Conservation (phyloP, 768 basidiomycete species). For the Podaxis rugospora region DNA sequence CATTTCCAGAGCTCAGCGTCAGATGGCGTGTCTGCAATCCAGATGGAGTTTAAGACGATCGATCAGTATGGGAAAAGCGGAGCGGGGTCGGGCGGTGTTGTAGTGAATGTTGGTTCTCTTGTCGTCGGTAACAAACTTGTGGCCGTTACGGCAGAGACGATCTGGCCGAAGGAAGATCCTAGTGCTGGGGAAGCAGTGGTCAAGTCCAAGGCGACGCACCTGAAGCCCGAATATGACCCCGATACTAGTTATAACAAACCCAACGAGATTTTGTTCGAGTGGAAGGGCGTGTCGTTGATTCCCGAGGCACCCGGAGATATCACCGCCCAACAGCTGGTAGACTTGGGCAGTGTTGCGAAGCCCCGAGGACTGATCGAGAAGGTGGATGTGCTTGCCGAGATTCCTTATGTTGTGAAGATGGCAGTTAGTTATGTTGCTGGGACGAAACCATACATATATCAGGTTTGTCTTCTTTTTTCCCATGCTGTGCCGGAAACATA, state of each 20-base stretch:
- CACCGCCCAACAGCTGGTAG: slow-evolving; percentile 49
- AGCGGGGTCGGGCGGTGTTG: slow-evolving; percentile 75
- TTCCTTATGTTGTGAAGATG: slow-evolving; percentile 88
- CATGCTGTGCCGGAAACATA: slow-evolving; percentile 5
- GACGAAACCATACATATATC: slow-evolving; percentile 92
- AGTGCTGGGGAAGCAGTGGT: slow-evolving; percentile 33
- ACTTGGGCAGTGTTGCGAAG: slow-evolving; percentile 52
- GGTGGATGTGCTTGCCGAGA: slow-evolving; percentile 93
- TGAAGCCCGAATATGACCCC: slow-evolving; percentile 55
- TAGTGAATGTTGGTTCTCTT: slow-evolving; percentile 80
- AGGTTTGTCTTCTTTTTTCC: slow-evolving; percentile 45
- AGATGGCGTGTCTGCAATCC: slow-evolving; percentile 77
- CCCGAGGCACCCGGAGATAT: slow-evolving; percentile 47
- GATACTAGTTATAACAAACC: slow-evolving; percentile 85
- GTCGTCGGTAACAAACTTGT: slow-evolving; percentile 78
- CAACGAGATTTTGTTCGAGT: slow-evolving; percentile 62
- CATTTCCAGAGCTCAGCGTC: slow-evolving; percentile 78
- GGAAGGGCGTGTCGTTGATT: slow-evolving; percentile 69
- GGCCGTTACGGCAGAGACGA: slow-evolving; percentile 75
- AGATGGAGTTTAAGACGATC: slow-evolving; percentile 94
- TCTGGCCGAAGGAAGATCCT: slow-evolving; percentile 59
- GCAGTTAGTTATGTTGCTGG: slow-evolving; percentile 91
- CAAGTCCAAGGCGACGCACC: slow-evolving; percentile 63
- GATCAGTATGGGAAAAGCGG: slow-evolving; percentile 77
- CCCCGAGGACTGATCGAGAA: slow-evolving; percentile 83